A percentile compares a stretch with the other conserved stretches of the same genome.
phyloP scores from a whole-genome alignment of 495 filamentous ascomycete species.

The Xylaria castorea region DNA sequence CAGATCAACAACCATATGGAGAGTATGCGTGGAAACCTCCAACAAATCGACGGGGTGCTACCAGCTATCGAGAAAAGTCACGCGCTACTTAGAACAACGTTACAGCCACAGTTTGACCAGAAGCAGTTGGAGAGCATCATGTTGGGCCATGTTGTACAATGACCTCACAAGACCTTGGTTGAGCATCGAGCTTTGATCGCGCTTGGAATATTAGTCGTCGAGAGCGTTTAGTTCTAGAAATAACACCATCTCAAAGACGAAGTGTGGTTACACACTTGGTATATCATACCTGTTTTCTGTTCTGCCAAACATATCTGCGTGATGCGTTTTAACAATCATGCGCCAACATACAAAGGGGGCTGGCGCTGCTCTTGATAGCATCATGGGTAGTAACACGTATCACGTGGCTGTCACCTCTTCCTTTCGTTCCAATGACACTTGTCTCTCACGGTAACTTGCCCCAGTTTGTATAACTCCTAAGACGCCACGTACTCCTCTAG shows the following conservation, averaged over 20 bases:
- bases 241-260: not conserved
- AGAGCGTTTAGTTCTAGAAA: not conserved
- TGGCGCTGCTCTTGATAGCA: not conserved
- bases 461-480: conserved; percentile 16
- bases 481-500: not conserved
- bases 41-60: conserved; percentile 54
- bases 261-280: conserved; percentile 17
- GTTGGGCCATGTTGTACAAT: conserved; percentile 39
- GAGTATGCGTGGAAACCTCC: conserved; percentile 66
- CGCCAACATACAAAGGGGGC: not conserved
- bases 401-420: conserved; percentile 1
- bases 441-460: not conserved
- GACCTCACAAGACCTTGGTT: not conserved
- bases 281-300: not conserved
- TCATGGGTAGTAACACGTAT: conserved; percentile 5
- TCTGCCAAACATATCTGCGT: conserved; percentile 6
- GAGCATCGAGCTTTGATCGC: not conserved
- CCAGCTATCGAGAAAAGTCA: conserved; percentile 52
- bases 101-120: conserved; percentile 52
- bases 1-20: conserved; percentile 57
- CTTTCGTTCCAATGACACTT: conserved; percentile 18
- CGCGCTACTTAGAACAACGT: conserved; percentile 47
- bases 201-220: conserved; percentile 1
- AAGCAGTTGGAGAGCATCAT: conserved; percentile 52
- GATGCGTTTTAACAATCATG: not conserved